A percentile compares a stretch with the other conserved stretches of the same genome.
Evolutionary conservation across 2,329 filamentous ascomycete genomes (phyloP).

Genomic region (Cryphonectria japonica): DNA sequence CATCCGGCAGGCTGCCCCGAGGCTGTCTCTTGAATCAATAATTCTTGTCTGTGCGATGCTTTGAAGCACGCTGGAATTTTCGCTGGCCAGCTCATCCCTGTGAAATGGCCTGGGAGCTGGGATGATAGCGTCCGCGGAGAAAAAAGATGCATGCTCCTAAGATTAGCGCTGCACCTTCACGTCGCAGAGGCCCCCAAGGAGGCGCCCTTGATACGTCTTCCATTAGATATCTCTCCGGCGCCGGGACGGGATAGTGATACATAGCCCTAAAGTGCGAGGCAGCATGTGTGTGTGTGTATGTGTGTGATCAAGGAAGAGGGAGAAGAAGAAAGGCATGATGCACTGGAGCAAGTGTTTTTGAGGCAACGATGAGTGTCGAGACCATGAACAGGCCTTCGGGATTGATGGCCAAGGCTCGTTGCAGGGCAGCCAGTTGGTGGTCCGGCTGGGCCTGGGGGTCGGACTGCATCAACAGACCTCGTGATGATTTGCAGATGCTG

Average conservation of each 20-base stretch:
- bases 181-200: slow-evolving; percentile 14
- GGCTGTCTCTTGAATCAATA: background rate
- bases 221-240: slow-evolving; percentile 1
- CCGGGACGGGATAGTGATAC: background rate
- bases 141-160: slow-evolving; percentile 14
- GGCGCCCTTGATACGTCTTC: slow-evolving; percentile 1
- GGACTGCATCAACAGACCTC: background rate
- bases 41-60: slow-evolving; percentile 14
- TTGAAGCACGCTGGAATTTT: slow-evolving; percentile 20
- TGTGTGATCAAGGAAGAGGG: background rate
- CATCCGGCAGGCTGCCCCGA: background rate
- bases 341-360: background rate
- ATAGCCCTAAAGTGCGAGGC: background rate
- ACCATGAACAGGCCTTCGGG: background rate
- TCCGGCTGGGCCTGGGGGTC: background rate
- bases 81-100: slow-evolving; percentile 24
- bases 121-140: slow-evolving; percentile 6
- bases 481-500: slow-evolving; percentile 14
- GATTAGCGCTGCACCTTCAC: slow-evolving; percentile 15
- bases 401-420: background rate
- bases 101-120: background rate
- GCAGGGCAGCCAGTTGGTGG: background rate
- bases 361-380: background rate
- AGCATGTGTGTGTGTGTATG: background rate
- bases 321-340: background rate